Evolutionary conservation across 768 basidiomycete genomes (phyloP), one percentile per base, ranked within the genome.

Genomic region (Clavulina sp.): DNA sequence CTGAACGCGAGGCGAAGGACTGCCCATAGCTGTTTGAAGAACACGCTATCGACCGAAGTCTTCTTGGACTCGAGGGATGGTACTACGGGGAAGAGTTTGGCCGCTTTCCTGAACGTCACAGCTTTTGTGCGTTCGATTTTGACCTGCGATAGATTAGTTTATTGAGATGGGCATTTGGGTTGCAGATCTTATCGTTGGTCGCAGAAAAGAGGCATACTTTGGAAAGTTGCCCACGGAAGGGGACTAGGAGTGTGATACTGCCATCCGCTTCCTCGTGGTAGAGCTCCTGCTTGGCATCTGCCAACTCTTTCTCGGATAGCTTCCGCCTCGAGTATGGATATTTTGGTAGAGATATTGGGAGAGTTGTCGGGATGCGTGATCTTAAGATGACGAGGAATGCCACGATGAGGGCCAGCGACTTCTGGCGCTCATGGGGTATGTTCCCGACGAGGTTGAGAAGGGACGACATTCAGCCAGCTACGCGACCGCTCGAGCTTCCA

Each of bases 1-100:
- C 76, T 84, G 58, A 81, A 77, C 21, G 73, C 78, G 54, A 95
- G 76, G 21, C 80, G 76, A 2, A 89, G 63, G 49, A 93, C 77
- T 2, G 84, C 76, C 16, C 75, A 65, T 6, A 93, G 75, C 60
- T 89, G 86, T 19, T 71, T 66, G 53, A 86, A 63, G 61, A 86
- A 89, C 0, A 73, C 65, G 44, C 70, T 66, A 60, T 87, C 79
- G 34, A 86, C 76, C 50, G 43, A 46, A 9, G 43, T 24, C 43
- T 46, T 46, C 76, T 79, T 0, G 83, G 75, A 62, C 80, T 82
- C 54, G 65, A 57, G 6, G 56, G 55, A 28, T 57, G 59, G 0
- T 80, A 67, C 3, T 72, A 73, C 0, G 43, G 80, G 81, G 58
- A 91, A 91, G 59, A 72, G 68, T 9, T 63, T 65, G 2, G 70